Percentiles rank a stretch among this genome's conserved stretches.
These are phyloP conservation scores for Saksenaea vasiformis DNA, from an alignment of 371 early-diverging fungal species.

Conservation along the genomic window DNA sequence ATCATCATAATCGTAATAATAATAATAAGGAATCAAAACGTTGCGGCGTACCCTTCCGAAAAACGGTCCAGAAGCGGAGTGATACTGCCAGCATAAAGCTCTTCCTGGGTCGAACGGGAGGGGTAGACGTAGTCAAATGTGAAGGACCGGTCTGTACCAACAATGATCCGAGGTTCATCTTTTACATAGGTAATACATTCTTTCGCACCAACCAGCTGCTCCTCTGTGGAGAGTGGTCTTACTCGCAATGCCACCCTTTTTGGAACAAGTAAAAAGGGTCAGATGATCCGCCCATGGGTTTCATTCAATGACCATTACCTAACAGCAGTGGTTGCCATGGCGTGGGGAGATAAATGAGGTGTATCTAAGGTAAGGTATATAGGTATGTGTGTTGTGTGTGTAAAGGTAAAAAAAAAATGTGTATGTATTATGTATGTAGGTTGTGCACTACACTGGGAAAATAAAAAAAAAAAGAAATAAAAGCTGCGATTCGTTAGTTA, in stretches of 20 bases:
- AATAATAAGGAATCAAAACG: not conserved
- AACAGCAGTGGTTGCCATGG: conserved; percentile 26
- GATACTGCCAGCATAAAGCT: conserved; percentile 69
- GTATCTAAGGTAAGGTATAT: not conserved
- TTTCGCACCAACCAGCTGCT: conserved; percentile 32
- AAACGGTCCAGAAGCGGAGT: conserved; percentile 72
- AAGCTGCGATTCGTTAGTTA: too few relatives aligned
- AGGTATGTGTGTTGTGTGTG: too few relatives aligned
- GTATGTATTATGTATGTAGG: too few relatives aligned
- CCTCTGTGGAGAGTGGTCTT: conserved; percentile 65
- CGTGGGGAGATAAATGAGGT: conserved; percentile 8
- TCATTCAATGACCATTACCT: conserved; percentile 13
- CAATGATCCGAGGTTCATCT: conserved; percentile 49
- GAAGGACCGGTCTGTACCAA: conserved; percentile 59
- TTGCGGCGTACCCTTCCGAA: conserved; percentile 70
- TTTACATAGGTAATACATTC: conserved; percentile 56
- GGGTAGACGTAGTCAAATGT: conserved; percentile 83
- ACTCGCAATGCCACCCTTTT: conserved; percentile 66
- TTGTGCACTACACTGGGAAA: too few relatives aligned
- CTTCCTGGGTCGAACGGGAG: conserved; percentile 59
- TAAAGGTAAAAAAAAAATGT: too few relatives aligned
- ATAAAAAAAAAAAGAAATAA: not conserved
- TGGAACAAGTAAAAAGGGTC: not conserved
- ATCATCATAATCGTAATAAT: too few relatives aligned
- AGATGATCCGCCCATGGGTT: not conserved